Conservation (phyloP, 257 asterid genomes). For the Ilex aquifolium region DNA sequence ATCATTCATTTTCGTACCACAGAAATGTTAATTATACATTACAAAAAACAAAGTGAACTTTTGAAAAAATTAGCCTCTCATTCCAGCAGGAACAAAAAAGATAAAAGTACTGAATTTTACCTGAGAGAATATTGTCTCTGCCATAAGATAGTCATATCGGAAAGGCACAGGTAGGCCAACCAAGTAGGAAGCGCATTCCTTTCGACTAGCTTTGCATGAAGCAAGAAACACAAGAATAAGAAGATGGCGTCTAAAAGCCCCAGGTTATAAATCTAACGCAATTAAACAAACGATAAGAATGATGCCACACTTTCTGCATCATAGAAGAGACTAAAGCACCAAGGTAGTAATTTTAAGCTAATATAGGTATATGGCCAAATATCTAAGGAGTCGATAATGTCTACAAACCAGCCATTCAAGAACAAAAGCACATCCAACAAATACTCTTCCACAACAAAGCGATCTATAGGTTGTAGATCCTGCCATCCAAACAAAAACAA, state of each 20-base stretch:
- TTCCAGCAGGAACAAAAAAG: neutral
- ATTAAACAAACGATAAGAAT: too few relatives aligned
- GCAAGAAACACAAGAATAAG: conserved; percentile 41
- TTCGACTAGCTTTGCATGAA: conserved; percentile 98
- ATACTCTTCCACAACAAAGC: conserved; percentile 93
- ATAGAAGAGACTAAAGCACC: neutral
- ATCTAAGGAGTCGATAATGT: neutral
- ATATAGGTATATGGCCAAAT: conserved; percentile 12
- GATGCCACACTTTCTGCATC: neutral
- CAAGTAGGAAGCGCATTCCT: conserved; percentile 97
- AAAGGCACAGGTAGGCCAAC: conserved; percentile 97
- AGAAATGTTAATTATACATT: too few relatives aligned
- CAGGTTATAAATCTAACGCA: neutral
- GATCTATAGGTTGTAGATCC: conserved; percentile 90
- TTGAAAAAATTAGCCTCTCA: neutral
- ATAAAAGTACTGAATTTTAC: conserved; percentile 24
- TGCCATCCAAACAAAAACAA: conserved; percentile 27
- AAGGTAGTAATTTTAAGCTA: conserved; percentile 1
- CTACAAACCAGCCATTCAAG: conserved; percentile 95
- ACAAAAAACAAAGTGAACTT: too few relatives aligned
- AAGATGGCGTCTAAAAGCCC: conserved; percentile 6
- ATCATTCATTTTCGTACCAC: too few relatives aligned
- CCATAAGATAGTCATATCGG: conserved; percentile 97
- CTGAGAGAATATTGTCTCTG: conserved; percentile 99
- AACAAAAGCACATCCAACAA: conserved; percentile 82